These are phyloP conservation scores for Eimeria necatrix DNA, from an alignment of 169 alveolate species.

Conservation along the genomic window DNA sequence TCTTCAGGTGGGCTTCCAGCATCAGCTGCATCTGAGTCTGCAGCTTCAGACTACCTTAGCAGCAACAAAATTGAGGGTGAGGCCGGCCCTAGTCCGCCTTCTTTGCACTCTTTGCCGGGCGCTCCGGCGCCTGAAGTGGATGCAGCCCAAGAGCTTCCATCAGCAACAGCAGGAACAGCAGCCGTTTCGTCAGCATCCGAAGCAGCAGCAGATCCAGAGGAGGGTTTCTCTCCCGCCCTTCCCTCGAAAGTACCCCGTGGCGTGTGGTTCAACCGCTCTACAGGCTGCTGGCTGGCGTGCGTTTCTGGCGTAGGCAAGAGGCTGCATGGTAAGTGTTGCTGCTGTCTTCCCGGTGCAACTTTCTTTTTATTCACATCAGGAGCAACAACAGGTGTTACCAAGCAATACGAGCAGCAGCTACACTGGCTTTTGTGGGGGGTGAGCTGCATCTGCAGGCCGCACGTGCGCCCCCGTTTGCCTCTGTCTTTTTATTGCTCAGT, in stretches of 20 bases:
- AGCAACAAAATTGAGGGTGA: constrained; percentile 18
- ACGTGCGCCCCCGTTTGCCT: background rate
- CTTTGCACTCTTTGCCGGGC: background rate
- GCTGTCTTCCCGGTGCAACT: background rate
- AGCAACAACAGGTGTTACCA: no score
- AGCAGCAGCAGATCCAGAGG: constrained; percentile 35
- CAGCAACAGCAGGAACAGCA: constrained; percentile 31
- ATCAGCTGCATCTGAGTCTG: constrained; percentile 23
- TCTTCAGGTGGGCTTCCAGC: background rate
- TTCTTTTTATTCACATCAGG: no score
- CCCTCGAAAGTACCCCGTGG: constrained; percentile 75
- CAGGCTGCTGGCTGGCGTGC: constrained; percentile 79
- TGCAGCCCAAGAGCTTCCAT: background rate
- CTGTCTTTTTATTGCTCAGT: constrained; percentile 9
- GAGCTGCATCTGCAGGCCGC: constrained; percentile 12
- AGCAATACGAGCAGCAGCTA: background rate
- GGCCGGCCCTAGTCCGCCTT: background rate
- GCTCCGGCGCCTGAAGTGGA: background rate
- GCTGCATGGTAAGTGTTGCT: constrained; percentile 60
- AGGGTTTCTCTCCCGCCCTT: background rate
- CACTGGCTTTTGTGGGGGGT: background rate
- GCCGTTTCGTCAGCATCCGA: constrained; percentile 25
- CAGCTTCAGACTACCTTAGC: background rate
- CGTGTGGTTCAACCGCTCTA: constrained; percentile 76
- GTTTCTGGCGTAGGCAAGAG: constrained; percentile 78